Base-by-base conservation (phyloP, 2,329 filamentous ascomycete species). In the Nectriaceae sp. region DNA sequence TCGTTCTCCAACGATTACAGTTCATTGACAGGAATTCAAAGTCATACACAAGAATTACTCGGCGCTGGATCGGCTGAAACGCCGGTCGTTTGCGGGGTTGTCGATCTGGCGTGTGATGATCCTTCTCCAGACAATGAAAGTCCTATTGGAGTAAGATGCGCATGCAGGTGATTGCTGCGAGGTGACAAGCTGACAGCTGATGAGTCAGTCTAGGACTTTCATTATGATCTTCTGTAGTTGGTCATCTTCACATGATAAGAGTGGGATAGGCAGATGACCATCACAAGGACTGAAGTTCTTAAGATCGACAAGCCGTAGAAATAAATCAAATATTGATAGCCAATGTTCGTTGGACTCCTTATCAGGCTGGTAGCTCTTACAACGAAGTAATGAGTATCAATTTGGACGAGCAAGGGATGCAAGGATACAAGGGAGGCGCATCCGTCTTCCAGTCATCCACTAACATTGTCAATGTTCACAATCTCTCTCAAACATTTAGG, bases 81-180 rank as follows among this genome's bases (percentile, higher is more conserved):
- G 40, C 21, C 26, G 22, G 39, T 45, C 44, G 40, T 29, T 51
- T 60, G 57, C 51, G 57, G 57, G 57, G 57, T 57, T 42, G 55
- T 57, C 57, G 55, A 60, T 61, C 57, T 47, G 49, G 57, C 26
- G 26, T 31, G 26, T 15, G 52, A 40, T 51, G 57, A 54, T 53
- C 48, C 16, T 54, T 44, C 49, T 56, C 55, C 55, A 33, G 26
- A 31, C 26, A 31, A 31, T 15, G 8, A 8, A 8, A 15, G n/a
- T n/a, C 26, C 26, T 15, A 15, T 31, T 31, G 26, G 10, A 31
- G 26, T 31, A 31, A 31, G 15, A 31, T n/a, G n/a, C n/a, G n/a
- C n/a, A n/a, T n/a, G n/a, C n/a, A n/a, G n/a, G n/a, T n/a, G n/a
- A n/a, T n/a, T n/a, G n/a, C n/a, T n/a, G n/a, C n/a, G 26, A 31